These are phyloP conservation scores for Termitomyces titanicus DNA, from an alignment of 768 basidiomycete genomes.

Conservation along the genomic window DNA sequence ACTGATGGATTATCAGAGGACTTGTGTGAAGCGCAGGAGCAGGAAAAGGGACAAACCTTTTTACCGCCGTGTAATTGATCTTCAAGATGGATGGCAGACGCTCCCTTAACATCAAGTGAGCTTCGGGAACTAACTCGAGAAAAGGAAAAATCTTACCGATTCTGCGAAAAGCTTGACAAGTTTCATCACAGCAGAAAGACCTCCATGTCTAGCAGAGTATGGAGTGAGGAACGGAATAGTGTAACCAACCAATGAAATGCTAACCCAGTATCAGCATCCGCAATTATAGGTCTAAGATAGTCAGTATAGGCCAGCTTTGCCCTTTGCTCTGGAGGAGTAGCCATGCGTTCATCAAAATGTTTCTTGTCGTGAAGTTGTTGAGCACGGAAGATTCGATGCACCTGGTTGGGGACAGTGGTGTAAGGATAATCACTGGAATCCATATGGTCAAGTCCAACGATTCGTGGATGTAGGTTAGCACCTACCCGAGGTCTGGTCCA, in stretches of 20 bases:
- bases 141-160: constrained; percentile 41
- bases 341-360: constrained; percentile 83
- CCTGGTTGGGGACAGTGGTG: constrained; percentile 94
- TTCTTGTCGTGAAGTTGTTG: constrained; percentile 93
- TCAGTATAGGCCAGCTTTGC: constrained; percentile 76
- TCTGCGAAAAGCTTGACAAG: constrained; percentile 93
- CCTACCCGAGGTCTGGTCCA: constrained; percentile 87
- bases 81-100: constrained; percentile 87
- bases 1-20: constrained; percentile 33
- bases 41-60: constrained; percentile 44
- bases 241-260: constrained; percentile 11
- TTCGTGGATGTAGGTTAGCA: constrained; percentile 18
- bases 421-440: constrained; percentile 83
- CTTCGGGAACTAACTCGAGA: not conserved
- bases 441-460: not conserved
- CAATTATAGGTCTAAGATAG: constrained; percentile 89
- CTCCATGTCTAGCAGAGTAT: constrained; percentile 67
- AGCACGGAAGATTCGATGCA: constrained; percentile 86
- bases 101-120: constrained; percentile 46
- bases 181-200: constrained; percentile 93
- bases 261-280: constrained; percentile 93
- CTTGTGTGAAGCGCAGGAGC: not conserved
- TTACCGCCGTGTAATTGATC: constrained; percentile 95
- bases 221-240: not conserved
- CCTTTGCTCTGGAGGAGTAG: constrained; percentile 57